These are phyloP conservation scores for Pythium folliculosum DNA, from an alignment of 352 stramenopile species.

Conservation along the genomic window DNA sequence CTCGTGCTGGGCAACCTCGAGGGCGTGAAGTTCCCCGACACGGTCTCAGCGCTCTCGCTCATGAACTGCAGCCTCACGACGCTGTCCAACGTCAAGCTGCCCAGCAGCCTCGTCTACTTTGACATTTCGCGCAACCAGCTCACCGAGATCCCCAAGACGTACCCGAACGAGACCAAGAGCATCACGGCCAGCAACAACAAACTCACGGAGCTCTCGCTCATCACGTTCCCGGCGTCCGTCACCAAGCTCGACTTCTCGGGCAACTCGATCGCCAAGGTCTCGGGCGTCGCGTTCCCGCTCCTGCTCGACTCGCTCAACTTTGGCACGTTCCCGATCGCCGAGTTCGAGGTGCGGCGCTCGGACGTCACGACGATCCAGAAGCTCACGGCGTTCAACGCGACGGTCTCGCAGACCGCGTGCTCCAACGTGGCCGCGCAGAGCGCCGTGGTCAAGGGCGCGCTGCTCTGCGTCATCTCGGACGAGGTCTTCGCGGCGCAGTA, in stretches of 20 bases:
- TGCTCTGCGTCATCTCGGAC: slow-evolving; percentile 66
- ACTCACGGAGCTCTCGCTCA: slow-evolving; percentile 48
- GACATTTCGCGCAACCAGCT: slow-evolving; percentile 31
- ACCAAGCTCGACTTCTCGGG: slow-evolving; percentile 55
- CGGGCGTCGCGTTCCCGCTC: slow-evolving; percentile 57
- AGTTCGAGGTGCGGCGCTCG: slow-evolving; percentile 69
- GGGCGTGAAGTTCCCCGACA: slow-evolving; percentile 44
- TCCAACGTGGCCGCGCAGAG: slow-evolving; percentile 47
- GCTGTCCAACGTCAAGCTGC: slow-evolving; percentile 35
- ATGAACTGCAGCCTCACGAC: slow-evolving; percentile 32
- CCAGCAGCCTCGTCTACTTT: slow-evolving; percentile 48
- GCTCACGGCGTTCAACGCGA: slow-evolving; percentile 44
- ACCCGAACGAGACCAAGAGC: slow-evolving; percentile 12
- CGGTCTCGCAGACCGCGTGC: slow-evolving; percentile 43
- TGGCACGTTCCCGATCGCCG: slow-evolving; percentile 48
- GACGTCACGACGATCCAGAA: slow-evolving; percentile 61
- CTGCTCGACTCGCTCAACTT: slow-evolving; percentile 50
- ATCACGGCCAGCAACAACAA: slow-evolving; percentile 42
- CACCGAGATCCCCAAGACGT: slow-evolving; percentile 18
- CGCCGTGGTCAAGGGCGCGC: slow-evolving; percentile 36
- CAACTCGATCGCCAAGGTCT: slow-evolving; percentile 59
- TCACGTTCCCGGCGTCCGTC: slow-evolving; percentile 51
- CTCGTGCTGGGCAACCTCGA: slow-evolving; percentile 47
- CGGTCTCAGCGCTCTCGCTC: slow-evolving; percentile 35
- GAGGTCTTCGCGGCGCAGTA: slow-evolving; percentile 61